These are phyloP conservation scores for Coemansia erecta DNA, from an alignment of 192 early-diverging fungal genomes.

Conservation along the genomic window DNA sequence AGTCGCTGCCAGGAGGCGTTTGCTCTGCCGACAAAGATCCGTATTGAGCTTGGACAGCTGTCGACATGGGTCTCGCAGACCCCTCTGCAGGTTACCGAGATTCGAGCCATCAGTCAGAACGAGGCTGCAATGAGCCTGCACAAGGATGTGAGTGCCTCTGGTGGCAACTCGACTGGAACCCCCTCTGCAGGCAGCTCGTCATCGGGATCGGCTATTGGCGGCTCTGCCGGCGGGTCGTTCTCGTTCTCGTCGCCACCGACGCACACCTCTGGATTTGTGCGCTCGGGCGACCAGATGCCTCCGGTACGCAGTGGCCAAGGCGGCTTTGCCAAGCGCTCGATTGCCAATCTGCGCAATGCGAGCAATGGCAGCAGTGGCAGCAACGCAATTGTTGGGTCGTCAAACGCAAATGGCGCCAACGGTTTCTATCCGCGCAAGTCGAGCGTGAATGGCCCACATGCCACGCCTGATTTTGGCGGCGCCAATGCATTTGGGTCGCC, in stretches of 20 bases:
- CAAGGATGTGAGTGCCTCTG: background rate
- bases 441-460: conserved; percentile 3
- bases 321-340: conserved; percentile 51
- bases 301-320: conserved; percentile 28
- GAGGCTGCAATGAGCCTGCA: conserved; percentile 13
- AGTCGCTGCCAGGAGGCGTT: conserved; percentile 52
- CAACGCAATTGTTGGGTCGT: background rate
- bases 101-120: conserved; percentile 22
- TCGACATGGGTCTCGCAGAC: conserved; percentile 32
- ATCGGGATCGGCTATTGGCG: background rate
- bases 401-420: background rate
- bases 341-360: conserved; percentile 37
- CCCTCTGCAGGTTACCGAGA: conserved; percentile 33
- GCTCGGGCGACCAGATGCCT: conserved; percentile 22
- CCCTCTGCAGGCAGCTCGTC: background rate
- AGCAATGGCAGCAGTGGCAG: conserved; percentile 1
- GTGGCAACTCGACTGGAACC: background rate
- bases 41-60: conserved; percentile 41
- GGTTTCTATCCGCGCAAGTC: conserved; percentile 27
- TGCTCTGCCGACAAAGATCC: conserved; percentile 44
- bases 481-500: conserved; percentile 41
- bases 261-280: conserved; percentile 21
- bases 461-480: conserved; percentile 10
- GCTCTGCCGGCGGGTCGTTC: conserved; percentile 22
- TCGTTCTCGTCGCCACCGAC: conserved; percentile 30